phyloP scores from a whole-genome alignment of 176 grass and related monocot genomes.

The Cenchrus americanus region DNA sequence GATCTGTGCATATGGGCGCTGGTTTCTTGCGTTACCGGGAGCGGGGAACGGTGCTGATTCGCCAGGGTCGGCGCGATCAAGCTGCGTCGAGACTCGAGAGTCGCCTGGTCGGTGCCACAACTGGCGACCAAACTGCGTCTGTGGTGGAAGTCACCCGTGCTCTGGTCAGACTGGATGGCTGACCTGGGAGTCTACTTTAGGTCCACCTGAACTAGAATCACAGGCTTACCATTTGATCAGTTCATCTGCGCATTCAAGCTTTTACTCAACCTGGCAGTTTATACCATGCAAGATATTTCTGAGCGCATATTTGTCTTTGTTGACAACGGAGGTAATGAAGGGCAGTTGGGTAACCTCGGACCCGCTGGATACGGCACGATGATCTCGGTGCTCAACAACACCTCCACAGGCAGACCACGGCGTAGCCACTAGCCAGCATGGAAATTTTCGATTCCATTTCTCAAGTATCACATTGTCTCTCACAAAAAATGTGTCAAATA shows the following conservation, averaged over 20 bases:
- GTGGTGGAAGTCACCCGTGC: background rate
- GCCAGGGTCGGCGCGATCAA: background rate
- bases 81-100: background rate
- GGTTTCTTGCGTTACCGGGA: background rate
- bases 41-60: background rate
- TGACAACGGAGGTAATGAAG: background rate
- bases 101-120: background rate
- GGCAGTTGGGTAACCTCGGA: no score
- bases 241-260: background rate
- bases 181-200: background rate
- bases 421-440: background rate
- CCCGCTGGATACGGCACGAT: background rate
- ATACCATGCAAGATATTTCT: background rate
- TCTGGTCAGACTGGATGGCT: background rate
- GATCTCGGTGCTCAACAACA: background rate
- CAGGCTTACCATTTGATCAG: conserved; percentile 2
- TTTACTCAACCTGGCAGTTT: background rate
- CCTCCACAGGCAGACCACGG: background rate
- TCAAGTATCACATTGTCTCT: background rate
- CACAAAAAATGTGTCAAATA: background rate
- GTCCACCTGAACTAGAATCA: background rate
- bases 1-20: background rate
- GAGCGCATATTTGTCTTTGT: background rate
- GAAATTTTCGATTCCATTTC: background rate
- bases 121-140: background rate